phyloP scores from a whole-genome alignment of 2,329 filamentous ascomycete genomes.

The Fusarium tricinctum region DNA sequence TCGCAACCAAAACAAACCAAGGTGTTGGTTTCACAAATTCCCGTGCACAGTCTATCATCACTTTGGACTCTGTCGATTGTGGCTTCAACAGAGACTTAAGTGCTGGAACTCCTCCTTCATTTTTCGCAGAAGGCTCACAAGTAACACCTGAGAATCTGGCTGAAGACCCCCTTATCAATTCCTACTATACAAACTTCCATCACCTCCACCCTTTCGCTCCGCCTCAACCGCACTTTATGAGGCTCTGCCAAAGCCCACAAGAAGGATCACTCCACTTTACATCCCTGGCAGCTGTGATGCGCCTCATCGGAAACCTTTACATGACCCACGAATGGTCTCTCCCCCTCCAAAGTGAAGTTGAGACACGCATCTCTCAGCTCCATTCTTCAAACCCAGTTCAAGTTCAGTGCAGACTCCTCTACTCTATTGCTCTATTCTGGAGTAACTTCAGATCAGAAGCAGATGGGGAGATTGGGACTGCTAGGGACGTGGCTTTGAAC shows the following conservation, averaged over 20 bases:
- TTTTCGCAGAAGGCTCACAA: neutral
- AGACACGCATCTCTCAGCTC: constrained; percentile 17
- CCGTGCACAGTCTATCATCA: neutral
- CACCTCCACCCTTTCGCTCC: constrained; percentile 52
- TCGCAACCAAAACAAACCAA: accelerated
- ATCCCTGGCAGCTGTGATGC: constrained; percentile 49
- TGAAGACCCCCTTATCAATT: constrained; percentile 48
- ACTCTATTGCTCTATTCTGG: constrained; percentile 56
- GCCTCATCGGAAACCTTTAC: constrained; percentile 55
- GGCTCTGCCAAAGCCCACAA: constrained; percentile 10
- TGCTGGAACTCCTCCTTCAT: neutral
- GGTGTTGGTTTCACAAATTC: neutral
- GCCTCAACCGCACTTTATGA: constrained; percentile 40
- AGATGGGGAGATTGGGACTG: constrained; percentile 57
- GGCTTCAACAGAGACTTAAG: neutral
- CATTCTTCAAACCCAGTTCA: constrained; percentile 46
- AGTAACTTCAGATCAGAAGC: constrained; percentile 47
- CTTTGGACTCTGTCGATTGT: neutral
- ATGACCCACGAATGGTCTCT: constrained; percentile 38
- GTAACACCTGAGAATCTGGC: neutral
- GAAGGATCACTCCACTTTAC: constrained; percentile 22
- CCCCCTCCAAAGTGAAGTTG: constrained; percentile 1
- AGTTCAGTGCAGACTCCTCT: constrained; percentile 56
- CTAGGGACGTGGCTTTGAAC: constrained; percentile 70
- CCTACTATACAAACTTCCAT: constrained; percentile 57